These are phyloP conservation scores for Cystofilobasidium macerans DNA, from an alignment of 768 basidiomycete species.

Conservation along the genomic window DNA sequence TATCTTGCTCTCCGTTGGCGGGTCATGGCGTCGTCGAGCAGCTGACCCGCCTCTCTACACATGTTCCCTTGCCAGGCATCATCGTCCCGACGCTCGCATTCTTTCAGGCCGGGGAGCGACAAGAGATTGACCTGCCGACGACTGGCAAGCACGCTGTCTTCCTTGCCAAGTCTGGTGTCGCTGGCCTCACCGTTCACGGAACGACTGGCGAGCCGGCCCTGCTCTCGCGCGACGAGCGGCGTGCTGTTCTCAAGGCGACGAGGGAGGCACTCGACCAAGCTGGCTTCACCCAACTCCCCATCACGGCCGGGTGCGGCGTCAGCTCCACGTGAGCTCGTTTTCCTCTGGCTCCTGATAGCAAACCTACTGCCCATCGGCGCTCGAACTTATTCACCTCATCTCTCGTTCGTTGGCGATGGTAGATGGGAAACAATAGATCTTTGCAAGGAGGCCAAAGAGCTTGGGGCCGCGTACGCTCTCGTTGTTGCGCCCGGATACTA, in stretches of 20 bases:
- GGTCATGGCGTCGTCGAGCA: too few relatives aligned
- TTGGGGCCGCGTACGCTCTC: constrained; percentile 12
- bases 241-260: constrained; percentile 16
- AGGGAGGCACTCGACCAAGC: constrained; percentile 22
- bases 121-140: constrained; percentile 14
- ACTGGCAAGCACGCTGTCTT: constrained; percentile 13
- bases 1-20: too few relatives aligned
- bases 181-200: constrained; percentile 5
- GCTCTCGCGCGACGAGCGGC: constrained; percentile 11
- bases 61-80: too few relatives aligned
- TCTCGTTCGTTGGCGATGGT: neutral
- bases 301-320: constrained; percentile 2
- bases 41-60: too few relatives aligned
- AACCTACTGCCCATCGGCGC: constrained; percentile 5
- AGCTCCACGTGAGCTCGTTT: too few relatives aligned
- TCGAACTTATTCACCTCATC: neutral
- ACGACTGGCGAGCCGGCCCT: constrained; percentile 15
- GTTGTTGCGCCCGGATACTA: constrained; percentile 10
- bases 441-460: constrained; percentile 20
- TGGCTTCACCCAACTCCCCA: neutral
- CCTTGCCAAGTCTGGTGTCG: constrained; percentile 14
- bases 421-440: constrained; percentile 28
- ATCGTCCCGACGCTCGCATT: constrained; percentile 17
- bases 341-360: too few relatives aligned
- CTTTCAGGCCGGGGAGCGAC: constrained; percentile 4